These are phyloP conservation scores for Coccinonectria pachysandricola DNA, from an alignment of 2,329 filamentous ascomycete genomes.

Conservation along the genomic window DNA sequence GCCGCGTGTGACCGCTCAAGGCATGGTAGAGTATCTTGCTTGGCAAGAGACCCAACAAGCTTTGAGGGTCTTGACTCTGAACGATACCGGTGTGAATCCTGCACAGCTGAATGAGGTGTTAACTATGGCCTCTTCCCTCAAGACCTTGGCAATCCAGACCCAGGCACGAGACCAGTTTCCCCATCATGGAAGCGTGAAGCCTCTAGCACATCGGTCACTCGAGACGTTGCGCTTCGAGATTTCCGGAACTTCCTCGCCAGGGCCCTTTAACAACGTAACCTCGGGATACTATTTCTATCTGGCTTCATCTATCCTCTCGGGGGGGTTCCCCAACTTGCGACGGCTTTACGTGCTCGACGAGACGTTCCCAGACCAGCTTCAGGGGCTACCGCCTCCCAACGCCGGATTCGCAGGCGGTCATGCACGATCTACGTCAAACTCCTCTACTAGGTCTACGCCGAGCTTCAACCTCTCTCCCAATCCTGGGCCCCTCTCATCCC, in stretches of 20 bases:
- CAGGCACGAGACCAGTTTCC: conserved; percentile 41
- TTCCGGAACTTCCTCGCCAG: conserved; percentile 45
- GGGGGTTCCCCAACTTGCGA: conserved; percentile 61
- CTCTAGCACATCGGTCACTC: conserved; percentile 59
- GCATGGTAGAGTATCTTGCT: conserved; percentile 59
- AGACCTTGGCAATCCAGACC: conserved; percentile 44
- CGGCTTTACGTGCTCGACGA: conserved; percentile 80
- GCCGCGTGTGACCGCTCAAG: conserved; percentile 60
- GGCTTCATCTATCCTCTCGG: conserved; percentile 67
- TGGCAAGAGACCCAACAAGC: conserved; percentile 46
- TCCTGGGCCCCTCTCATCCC: conserved; percentile 14
- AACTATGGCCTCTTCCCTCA: conserved; percentile 44
- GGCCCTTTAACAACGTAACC: conserved; percentile 46
- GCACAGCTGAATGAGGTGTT: conserved; percentile 52
- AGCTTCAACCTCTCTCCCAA: conserved; percentile 16
- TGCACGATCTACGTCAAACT: conserved; percentile 23
- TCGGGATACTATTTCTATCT: conserved; percentile 75
- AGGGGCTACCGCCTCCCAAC: conserved; percentile 58
- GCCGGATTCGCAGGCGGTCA: conserved; percentile 22
- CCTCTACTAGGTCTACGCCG: conserved; percentile 15
- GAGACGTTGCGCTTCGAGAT: conserved; percentile 75
- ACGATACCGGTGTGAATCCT: conserved; percentile 59
- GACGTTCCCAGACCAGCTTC: conserved; percentile 69
- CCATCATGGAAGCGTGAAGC: conserved; percentile 38
- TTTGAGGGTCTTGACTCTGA: conserved; percentile 60